A percentile compares a stretch with the other conserved stretches of the same genome.
phyloP scores from a whole-genome alignment of 768 basidiomycete genomes.

The Termitomyces sp. region DNA sequence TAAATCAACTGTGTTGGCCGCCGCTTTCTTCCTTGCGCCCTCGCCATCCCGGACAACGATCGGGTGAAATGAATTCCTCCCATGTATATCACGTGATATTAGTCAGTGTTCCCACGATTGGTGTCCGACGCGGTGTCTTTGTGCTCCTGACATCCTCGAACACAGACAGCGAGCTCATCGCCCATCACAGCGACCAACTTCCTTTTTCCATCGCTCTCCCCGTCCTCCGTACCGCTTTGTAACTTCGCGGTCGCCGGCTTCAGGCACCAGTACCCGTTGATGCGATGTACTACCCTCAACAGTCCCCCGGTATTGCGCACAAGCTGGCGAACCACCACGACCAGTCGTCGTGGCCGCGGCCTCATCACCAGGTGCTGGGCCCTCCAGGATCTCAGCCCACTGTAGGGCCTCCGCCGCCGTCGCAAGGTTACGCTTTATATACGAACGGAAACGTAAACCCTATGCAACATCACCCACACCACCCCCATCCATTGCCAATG shows the following conservation, averaged over 20 bases:
- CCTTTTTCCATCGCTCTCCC: neutral
- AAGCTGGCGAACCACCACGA: conserved; percentile 73
- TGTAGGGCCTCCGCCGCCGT: conserved; percentile 61
- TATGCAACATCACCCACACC: conserved; percentile 59
- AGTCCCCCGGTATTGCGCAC: conserved; percentile 75
- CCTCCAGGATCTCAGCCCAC: conserved; percentile 45
- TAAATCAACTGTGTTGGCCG: no score
- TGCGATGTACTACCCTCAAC: conserved; percentile 82
- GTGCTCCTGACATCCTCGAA: conserved; percentile 1
- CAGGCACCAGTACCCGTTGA: conserved; percentile 24
- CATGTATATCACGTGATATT: conserved; percentile 11
- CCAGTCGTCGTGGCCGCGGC: conserved; percentile 64
- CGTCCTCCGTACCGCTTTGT: neutral
- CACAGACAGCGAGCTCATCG: neutral
- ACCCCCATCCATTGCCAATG: conserved; percentile 47
- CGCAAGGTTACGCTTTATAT: conserved; percentile 74
- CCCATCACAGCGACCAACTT: conserved; percentile 11
- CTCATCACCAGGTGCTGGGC: conserved; percentile 25
- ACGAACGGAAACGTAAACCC: conserved; percentile 59
- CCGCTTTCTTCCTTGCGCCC: no score
- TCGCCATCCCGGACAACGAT: no score
- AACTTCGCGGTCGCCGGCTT: neutral
- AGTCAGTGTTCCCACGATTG: conserved; percentile 15
- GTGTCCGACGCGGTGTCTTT: conserved; percentile 10
- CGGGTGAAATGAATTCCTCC: neutral